Percentiles rank a stretch among this genome's conserved stretches.
These are phyloP conservation scores for Chlorella sp. DNA, from an alignment of 139 green algal species.

Conservation along the genomic window DNA sequence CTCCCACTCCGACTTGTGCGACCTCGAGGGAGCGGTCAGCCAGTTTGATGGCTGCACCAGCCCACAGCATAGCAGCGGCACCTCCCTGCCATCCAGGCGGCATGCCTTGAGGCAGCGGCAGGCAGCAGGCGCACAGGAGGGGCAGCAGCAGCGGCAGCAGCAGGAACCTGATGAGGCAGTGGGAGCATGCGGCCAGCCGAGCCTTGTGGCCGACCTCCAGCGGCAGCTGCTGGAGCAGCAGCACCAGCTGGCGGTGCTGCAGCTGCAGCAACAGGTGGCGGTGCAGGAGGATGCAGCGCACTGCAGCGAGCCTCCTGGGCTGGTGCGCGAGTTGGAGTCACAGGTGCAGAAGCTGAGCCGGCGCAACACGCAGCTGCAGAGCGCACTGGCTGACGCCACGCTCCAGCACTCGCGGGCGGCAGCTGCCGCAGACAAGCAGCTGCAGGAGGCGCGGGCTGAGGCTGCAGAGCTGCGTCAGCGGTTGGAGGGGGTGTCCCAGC, in stretches of 20 bases:
- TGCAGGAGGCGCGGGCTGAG: not conserved
- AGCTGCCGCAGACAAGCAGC: not conserved
- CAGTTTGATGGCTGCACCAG: not conserved
- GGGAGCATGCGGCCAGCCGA: not conserved
- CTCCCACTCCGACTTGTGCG: constrained; percentile 4
- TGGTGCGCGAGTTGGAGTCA: not conserved
- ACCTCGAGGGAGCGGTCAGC: not conserved
- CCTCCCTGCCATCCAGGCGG: not conserved
- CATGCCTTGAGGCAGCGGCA: not conserved
- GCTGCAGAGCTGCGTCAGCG: not conserved
- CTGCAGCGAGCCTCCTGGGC: not conserved
- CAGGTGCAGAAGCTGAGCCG: constrained; percentile 26
- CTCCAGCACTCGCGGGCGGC: constrained; percentile 11
- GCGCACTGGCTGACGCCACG: constrained; percentile 20
- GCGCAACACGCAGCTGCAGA: constrained; percentile 36
- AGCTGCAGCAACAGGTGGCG: constrained; percentile 12
- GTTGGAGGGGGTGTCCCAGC: not conserved
- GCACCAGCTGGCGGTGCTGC: not conserved
- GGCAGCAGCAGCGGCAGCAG: not conserved
- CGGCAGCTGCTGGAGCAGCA: constrained; percentile 18
- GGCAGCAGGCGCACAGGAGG: not conserved
- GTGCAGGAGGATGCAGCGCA: not conserved
- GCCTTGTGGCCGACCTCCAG: not conserved
- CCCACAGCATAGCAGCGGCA: constrained; percentile 1
- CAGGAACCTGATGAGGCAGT: not conserved